Evolutionary conservation across 2,329 filamentous ascomycete genomes (phyloP).

Genomic region (Xylariales sp.): DNA sequence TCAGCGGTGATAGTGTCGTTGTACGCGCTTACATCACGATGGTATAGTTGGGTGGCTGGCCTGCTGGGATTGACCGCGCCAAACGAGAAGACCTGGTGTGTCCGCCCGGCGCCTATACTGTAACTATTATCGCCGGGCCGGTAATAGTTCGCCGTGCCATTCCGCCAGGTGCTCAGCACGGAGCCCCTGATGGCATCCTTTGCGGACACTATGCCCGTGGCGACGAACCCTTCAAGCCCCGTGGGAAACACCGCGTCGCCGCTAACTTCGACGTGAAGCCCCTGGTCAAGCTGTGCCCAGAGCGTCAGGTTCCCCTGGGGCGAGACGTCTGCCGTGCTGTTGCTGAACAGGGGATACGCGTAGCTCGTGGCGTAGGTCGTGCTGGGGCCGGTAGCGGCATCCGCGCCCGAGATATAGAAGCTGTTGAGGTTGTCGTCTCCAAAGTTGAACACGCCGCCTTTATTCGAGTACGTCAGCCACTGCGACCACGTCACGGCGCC

Average conservation of each 20-base stretch:
- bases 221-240: constrained; percentile 67
- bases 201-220: constrained; percentile 47
- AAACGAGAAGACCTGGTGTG: constrained; percentile 68
- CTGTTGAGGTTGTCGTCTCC: constrained; percentile 49
- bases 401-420: constrained; percentile 57
- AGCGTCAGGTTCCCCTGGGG: constrained; percentile 60
- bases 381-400: constrained; percentile 49
- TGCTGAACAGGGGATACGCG: constrained; percentile 70
- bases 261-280: constrained; percentile 52
- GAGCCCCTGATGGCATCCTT: constrained; percentile 36
- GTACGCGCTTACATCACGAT: constrained; percentile 60
- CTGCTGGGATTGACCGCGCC: constrained; percentile 54
- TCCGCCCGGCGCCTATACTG: constrained; percentile 65
- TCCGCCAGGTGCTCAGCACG: constrained; percentile 62
- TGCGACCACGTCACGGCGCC: constrained; percentile 66
- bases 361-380: constrained; percentile 57
- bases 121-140: constrained; percentile 57
- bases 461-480: constrained; percentile 64
- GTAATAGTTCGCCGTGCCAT: constrained; percentile 68
- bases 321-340: constrained; percentile 60
- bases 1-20: constrained; percentile 46
- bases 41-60: constrained; percentile 62
- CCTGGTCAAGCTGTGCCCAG: constrained; percentile 56
- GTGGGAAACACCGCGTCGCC: constrained; percentile 64
- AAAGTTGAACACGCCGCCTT: constrained; percentile 53